Base-by-base conservation (phyloP, 768 basidiomycete species). In the Neoboletus subvelutipes region DNA sequence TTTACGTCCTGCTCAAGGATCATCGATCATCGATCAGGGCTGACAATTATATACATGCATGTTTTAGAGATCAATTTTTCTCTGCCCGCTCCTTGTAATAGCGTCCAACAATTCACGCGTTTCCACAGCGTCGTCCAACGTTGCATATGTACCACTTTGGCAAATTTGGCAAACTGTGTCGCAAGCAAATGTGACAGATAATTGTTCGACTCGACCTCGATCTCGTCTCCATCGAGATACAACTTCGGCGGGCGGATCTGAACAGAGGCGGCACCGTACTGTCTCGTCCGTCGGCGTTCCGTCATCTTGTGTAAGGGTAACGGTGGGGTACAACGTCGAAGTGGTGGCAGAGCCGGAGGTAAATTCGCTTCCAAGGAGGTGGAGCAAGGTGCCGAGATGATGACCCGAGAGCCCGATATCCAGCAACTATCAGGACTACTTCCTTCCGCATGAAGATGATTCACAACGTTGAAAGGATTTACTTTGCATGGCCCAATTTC, bases 51-150 rank as follows among this genome's bases (percentile, higher is more conserved):
- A 20, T 15, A 20, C 45, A 20, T 13, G 12, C n/a, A n/a, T n/a
- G n/a, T 46, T n/a, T 29, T 20, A 46, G 12, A 46, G 12, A 46
- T 46, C 45, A 13, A 29, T 4, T 8, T n/a, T 31, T 20, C 2
- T 31, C n/a, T 20, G 18, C 24, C 47, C 24, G 5, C 31, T 29
- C 8, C 33, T 50, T 34, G 24, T 45, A 10, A 52, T 34, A 34
- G 24, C 9, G 2, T 45, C 45, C 2, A 45, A 29, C 28, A 45
- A n/a, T 13, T 18, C 11, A 20, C 58, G 53, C 12, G 13, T 45
- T 22, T 61, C 60, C 36, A 52, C 52, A 9, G 60, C 58, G 31
- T 60, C 60, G 3, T 29, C 45, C 28, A 46, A 46, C 1, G 28
- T 46, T 10, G 28, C 45, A 46, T 46, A 46, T n/a, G 10, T n/a